Evolutionary conservation across 345 rosid species (phyloP).

Genomic region (Eucalyptus camaldulensis): DNA sequence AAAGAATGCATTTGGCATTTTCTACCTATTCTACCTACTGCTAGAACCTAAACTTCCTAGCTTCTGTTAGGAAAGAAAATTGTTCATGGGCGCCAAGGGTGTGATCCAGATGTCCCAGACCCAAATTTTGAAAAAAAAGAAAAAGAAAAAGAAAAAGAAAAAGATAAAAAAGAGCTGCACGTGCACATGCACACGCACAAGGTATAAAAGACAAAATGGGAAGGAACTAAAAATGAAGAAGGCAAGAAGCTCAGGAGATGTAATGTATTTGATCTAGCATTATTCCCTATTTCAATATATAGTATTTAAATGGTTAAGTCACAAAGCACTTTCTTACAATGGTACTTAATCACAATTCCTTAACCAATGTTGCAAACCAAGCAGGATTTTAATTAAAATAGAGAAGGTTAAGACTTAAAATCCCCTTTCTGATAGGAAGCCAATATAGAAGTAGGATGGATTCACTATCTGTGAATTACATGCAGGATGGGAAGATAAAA

Average conservation of each 20-base stretch:
- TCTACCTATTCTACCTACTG: not conserved
- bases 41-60: not conserved
- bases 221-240: not conserved
- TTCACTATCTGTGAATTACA: not conserved
- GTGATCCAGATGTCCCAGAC: not conserved
- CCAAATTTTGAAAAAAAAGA: not conserved
- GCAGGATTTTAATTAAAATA: not conserved
- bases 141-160: not conserved
- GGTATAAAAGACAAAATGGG: not conserved
- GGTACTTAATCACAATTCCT: not conserved
- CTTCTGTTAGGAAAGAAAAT: not conserved
- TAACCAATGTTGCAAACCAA: not conserved
- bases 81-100: not conserved
- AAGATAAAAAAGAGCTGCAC: too few species aligned
- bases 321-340: not conserved
- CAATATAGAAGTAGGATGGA: not conserved
- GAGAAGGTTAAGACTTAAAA: not conserved
- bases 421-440: not conserved
- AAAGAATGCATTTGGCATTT: not conserved
- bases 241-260: not conserved
- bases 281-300: not conserved
- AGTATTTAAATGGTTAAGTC: not conserved
- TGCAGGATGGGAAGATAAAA: not conserved
- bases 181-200: rapidly evolving
- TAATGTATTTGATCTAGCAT: not conserved